Evolutionary conservation across 441 rosid genomes (phyloP), one percentile per base, ranked within the genome.

Genomic region (Macaranga tanarius): DNA sequence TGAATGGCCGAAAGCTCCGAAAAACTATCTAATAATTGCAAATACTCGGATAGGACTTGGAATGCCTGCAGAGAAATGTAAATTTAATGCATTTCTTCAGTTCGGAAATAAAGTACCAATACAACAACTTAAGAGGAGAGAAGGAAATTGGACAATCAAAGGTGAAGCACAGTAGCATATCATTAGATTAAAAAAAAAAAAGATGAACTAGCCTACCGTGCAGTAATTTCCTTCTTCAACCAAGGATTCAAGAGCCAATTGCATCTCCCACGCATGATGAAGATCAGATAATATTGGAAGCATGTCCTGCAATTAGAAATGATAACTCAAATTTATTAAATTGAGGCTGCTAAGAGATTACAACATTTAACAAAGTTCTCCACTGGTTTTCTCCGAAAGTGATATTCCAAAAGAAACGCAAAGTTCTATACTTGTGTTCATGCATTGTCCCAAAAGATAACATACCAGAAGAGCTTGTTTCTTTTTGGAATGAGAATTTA

Each of bases 11-110:
- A 84, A 77, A 93, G 87, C 83, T 92, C 96, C 5, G 97, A 85
- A 75, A 87, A 88, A 79, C 95, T 92, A 83, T 93, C 98, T 73
- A 95, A 83, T 67, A 95, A 85, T 82, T 95, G 99, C 80, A 95
- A 84, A 84, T 93, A 93, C 88, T 95, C 98, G 0, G 99, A 93
- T 70, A 95, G 79, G 68, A 93, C 98, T 88, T 92, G 97, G 86
- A 95, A 95, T 75, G 99, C 99, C 99, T 95, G 83, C 65, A 48
- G 23, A 60, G 13, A 58, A 79, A 76, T 45, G 75, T n/a, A 47
- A 62, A 60, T 61, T 71, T 79, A 76, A 67, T 67, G 67, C 17
- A 61, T 56, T n/a, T 40, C 72, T 74, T 69, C 62, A 73, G 57
- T 60, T 69, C 10, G 72, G 67, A n/a, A 65, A 55, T 67, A 19